phyloP scores from a whole-genome alignment of 2,329 filamentous ascomycete genomes.

The Fusarium annulatum region DNA sequence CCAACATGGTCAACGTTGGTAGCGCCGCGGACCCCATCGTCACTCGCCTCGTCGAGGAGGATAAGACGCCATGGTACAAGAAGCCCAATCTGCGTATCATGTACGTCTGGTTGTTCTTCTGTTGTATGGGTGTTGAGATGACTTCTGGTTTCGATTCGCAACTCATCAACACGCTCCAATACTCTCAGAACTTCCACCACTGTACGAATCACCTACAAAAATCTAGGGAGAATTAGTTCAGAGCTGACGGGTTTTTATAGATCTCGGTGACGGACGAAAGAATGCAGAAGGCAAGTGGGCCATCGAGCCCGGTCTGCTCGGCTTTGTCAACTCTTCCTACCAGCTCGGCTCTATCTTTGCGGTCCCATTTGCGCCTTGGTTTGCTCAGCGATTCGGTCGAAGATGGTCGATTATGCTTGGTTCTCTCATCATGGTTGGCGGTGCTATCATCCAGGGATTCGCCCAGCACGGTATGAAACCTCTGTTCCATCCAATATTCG shows the following conservation, averaged over 20 bases:
- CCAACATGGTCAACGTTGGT: slow-evolving; percentile 37
- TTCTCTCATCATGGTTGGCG: slow-evolving; percentile 64
- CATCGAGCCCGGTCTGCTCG: slow-evolving; percentile 50
- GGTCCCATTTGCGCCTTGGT: slow-evolving; percentile 63
- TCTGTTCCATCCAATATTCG: accelerated
- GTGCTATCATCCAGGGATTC: slow-evolving; percentile 66
- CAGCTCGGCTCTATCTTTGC: slow-evolving; percentile 65
- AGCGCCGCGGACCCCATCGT: slow-evolving; percentile 42
- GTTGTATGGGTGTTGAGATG: slow-evolving; percentile 67
- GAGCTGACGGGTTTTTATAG: slow-evolving; percentile 11
- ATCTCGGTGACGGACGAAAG: slow-evolving; percentile 28
- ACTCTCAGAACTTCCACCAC: slow-evolving; percentile 52
- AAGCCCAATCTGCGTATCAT: slow-evolving; percentile 64
- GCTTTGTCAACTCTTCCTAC: slow-evolving; percentile 65
- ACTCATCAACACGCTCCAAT: slow-evolving; percentile 55
- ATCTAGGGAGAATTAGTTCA: accelerated
- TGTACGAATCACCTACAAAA: slow-evolving; percentile 41
- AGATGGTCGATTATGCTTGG: slow-evolving; percentile 67
- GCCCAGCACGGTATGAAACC: slow-evolving; percentile 51
- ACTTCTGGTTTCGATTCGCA: slow-evolving; percentile 67
- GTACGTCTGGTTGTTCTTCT: slow-evolving; percentile 63
- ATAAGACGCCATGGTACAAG: slow-evolving; percentile 60
- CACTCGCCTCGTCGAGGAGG: slow-evolving; percentile 48
- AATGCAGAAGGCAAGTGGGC: slow-evolving; percentile 34
- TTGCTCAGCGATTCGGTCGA: slow-evolving; percentile 59